Conservation (phyloP, 2,329 filamentous ascomycete genomes). For the Ilyonectria mors-panacis region DNA sequence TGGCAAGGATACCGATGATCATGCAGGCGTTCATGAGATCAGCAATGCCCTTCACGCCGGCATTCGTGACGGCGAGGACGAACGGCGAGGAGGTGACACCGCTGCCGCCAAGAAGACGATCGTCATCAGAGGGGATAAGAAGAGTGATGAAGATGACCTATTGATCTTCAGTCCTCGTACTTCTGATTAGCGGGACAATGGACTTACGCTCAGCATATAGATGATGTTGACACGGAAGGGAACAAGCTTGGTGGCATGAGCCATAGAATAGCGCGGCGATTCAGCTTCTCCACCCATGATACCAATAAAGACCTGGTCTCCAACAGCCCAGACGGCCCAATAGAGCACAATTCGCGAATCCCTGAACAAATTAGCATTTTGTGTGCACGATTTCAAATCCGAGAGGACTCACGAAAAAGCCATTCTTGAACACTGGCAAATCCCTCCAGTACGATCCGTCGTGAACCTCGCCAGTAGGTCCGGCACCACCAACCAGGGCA, state of each 20-base stretch:
- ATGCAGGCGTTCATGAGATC: constrained; percentile 41
- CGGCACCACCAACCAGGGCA: constrained; percentile 20
- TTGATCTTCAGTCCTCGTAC: not conserved
- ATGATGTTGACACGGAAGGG: constrained; percentile 39
- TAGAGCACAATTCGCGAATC: constrained; percentile 39
- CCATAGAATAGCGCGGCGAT: constrained; percentile 35
- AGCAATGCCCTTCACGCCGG: constrained; percentile 25
- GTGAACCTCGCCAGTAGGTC: constrained; percentile 13
- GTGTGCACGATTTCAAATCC: not conserved
- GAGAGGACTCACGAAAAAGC: constrained; percentile 15
- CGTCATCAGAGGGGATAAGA: constrained; percentile 35
- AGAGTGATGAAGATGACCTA: constrained; percentile 37
- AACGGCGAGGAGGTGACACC: constrained; percentile 39
- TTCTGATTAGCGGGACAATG: not conserved
- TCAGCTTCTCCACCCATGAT: constrained; percentile 42
- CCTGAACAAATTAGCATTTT: constrained; percentile 22
- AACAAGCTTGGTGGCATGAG: constrained; percentile 39
- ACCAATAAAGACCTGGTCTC: constrained; percentile 44
- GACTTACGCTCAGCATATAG: constrained; percentile 34
- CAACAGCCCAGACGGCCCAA: constrained; percentile 42
- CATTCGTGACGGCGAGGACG: constrained; percentile 32
- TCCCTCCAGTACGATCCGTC: constrained; percentile 22
- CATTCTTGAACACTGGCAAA: constrained; percentile 17
- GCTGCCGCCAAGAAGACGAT: constrained; percentile 32
- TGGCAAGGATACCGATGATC: constrained; percentile 38